Evolutionary conservation across 805 yeast species (phyloP).

Genomic region (Candida germanica): DNA sequence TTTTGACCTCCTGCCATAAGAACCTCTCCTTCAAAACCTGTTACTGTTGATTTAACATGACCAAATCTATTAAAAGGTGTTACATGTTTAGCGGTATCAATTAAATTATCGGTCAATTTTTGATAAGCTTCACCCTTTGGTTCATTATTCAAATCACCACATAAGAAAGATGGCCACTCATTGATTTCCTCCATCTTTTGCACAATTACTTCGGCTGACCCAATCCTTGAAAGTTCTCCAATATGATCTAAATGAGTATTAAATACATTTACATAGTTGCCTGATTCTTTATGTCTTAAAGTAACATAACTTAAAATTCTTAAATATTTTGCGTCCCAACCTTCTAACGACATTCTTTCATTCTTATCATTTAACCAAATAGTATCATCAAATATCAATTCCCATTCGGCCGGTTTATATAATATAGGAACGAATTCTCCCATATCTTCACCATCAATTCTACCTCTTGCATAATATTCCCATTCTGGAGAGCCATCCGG

Average conservation of each 20-base stretch:
- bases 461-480: conserved; percentile 31
- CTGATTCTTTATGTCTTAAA: conserved; percentile 25
- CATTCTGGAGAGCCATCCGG: conserved; percentile 19
- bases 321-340: conserved; percentile 39
- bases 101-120: conserved; percentile 11
- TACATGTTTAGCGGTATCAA: conserved; percentile 19
- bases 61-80: conserved; percentile 26
- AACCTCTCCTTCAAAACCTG: conserved; percentile 30
- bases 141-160: conserved; percentile 29
- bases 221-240: conserved; percentile 27
- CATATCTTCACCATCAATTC: conserved; percentile 23
- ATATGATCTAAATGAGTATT: conserved; percentile 40
- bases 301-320: conserved; percentile 33
- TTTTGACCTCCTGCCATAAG: conserved; percentile 24
- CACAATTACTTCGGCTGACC: conserved; percentile 29
- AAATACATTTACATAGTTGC: conserved; percentile 26
- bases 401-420: conserved; percentile 29
- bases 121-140: conserved; percentile 20
- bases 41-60: conserved; percentile 26
- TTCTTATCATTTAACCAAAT: conserved; percentile 36
- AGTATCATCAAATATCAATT: conserved; percentile 23
- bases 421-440: conserved; percentile 36
- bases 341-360: conserved; percentile 28
- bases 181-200: conserved; percentile 23
- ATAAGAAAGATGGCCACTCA: conserved; percentile 30